Evolutionary conservation across 2,329 filamentous ascomycete species (phyloP).

Genomic region (Xylaria arbuscula): DNA sequence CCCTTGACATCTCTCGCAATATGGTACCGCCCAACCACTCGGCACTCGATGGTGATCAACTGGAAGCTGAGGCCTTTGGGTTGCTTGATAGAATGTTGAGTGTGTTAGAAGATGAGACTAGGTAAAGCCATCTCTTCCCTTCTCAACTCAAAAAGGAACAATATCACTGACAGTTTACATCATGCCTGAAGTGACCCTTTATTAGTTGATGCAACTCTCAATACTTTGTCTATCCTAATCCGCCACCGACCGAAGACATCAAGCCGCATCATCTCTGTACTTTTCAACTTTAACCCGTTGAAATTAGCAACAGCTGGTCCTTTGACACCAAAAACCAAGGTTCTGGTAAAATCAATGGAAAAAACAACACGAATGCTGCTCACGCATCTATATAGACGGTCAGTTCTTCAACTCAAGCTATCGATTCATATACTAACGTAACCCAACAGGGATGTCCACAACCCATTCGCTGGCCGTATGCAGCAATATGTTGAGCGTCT

Average conservation of each 20-base stretch:
- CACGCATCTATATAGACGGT: constrained; percentile 84
- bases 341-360: constrained; percentile 93
- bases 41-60: constrained; percentile 78
- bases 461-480: constrained; percentile 79
- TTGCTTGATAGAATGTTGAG: constrained; percentile 88
- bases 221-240: constrained; percentile 84
- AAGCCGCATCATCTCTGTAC: constrained; percentile 84
- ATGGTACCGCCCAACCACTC: constrained; percentile 87
- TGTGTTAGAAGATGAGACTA: constrained; percentile 86
- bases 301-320: constrained; percentile 77
- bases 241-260: constrained; percentile 83
- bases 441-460: constrained; percentile 76
- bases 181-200: constrained; percentile 76
- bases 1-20: constrained; percentile 82
- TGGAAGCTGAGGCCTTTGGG: constrained; percentile 93
- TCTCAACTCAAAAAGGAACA: neutral
- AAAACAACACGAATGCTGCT: constrained; percentile 88
- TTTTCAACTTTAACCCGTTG: constrained; percentile 92
- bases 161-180: constrained; percentile 16
- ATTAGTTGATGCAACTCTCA: constrained; percentile 89
- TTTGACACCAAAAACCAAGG: constrained; percentile 80
- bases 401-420: constrained; percentile 45
- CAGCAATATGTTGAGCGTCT: constrained; percentile 88
- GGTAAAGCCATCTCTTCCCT: constrained; percentile 58
- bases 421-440: constrained; percentile 39